A percentile compares a stretch with the other conserved stretches of the same genome.
Conservation (phyloP, 805 yeast species). For the Candida chilensis region DNA sequence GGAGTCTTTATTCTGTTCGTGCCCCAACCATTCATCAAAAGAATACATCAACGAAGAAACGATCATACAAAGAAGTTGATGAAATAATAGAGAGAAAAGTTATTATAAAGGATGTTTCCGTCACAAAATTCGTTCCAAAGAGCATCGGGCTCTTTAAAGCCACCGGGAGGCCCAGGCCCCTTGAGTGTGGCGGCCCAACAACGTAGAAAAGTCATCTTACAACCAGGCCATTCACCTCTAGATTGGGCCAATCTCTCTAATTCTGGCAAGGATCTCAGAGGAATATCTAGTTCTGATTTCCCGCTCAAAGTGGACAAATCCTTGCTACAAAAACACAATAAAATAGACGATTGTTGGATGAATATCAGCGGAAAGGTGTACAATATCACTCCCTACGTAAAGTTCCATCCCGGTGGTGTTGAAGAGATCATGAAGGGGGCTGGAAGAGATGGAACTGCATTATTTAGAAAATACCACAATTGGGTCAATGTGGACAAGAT, state of each 20-base stretch:
- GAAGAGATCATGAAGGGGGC: constrained; percentile 70
- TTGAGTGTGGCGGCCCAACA: constrained; percentile 7
- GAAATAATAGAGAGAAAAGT: too few species aligned
- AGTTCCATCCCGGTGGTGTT: constrained; percentile 91
- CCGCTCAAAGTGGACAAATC: constrained; percentile 49
- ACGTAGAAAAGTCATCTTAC: constrained; percentile 46
- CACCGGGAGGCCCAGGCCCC: too few species aligned
- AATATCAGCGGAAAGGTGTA: constrained; percentile 72
- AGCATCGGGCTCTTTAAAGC: constrained; percentile 8
- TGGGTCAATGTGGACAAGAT: constrained; percentile 83
- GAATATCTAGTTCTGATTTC: constrained; percentile 39
- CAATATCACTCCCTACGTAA: constrained; percentile 75
- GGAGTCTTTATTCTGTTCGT: too few species aligned
- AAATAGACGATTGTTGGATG: constrained; percentile 77
- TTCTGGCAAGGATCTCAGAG: constrained; percentile 42
- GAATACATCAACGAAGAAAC: too few species aligned
- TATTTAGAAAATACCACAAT: constrained; percentile 62
- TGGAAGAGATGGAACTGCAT: constrained; percentile 71
- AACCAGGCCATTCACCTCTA: constrained; percentile 78
- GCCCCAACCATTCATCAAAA: too few species aligned
- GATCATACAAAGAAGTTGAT: too few species aligned
- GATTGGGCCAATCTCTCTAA: constrained; percentile 71
- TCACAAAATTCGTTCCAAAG: constrained; percentile 22
- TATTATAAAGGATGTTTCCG: too few species aligned
- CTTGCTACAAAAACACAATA: constrained; percentile 51